Conservation (phyloP, 1,284 basidiomycete species). For the Cystobasidiaceae sp. region DNA sequence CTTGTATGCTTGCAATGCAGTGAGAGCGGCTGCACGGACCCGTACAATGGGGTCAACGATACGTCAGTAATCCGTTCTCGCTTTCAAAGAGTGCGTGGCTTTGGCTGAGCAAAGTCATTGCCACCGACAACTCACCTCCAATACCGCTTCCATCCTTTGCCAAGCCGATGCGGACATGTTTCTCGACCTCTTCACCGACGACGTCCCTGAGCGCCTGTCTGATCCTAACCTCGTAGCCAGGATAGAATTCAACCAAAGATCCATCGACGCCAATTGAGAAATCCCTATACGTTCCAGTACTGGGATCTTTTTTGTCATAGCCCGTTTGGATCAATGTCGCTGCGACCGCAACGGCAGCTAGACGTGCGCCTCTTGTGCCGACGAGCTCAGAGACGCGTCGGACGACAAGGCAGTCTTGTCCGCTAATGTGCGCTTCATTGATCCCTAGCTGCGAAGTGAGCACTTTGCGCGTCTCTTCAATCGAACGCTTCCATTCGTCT, state of each 20-base stretch:
- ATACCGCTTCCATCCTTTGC: slow-evolving; percentile 97
- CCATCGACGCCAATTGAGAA: slow-evolving; percentile 84
- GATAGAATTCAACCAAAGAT: slow-evolving; percentile 86
- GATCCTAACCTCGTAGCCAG: slow-evolving; percentile 70
- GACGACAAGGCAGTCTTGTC: slow-evolving; percentile 62
- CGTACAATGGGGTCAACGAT: too few relatives aligned
- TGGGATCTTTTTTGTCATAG: slow-evolving; percentile 50
- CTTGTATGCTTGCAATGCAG: slow-evolving; percentile 32
- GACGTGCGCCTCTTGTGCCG: slow-evolving; percentile 69
- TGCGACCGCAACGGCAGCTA: slow-evolving; percentile 83
- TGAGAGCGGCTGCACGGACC: slow-evolving; percentile 28
- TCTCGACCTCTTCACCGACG: slow-evolving; percentile 73
- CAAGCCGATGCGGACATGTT: slow-evolving; percentile 73
- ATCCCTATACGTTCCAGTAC: slow-evolving; percentile 35
- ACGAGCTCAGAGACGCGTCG: slow-evolving; percentile 73
- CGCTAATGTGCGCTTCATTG: slow-evolving; percentile 48
- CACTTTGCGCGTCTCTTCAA: slow-evolving; percentile 33
- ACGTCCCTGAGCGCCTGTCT: slow-evolving; percentile 67
- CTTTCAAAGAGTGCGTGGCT: too few relatives aligned
- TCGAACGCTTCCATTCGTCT: slow-evolving; percentile 20
- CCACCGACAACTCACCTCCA: slow-evolving; percentile 62
- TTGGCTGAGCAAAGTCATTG: too few relatives aligned
- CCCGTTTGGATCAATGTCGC: slow-evolving; percentile 77
- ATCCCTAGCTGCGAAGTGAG: slow-evolving; percentile 57
- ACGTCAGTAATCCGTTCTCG: too few relatives aligned